These are phyloP conservation scores for Aspergillus affinis DNA, from an alignment of 495 filamentous ascomycete species.

Conservation along the genomic window DNA sequence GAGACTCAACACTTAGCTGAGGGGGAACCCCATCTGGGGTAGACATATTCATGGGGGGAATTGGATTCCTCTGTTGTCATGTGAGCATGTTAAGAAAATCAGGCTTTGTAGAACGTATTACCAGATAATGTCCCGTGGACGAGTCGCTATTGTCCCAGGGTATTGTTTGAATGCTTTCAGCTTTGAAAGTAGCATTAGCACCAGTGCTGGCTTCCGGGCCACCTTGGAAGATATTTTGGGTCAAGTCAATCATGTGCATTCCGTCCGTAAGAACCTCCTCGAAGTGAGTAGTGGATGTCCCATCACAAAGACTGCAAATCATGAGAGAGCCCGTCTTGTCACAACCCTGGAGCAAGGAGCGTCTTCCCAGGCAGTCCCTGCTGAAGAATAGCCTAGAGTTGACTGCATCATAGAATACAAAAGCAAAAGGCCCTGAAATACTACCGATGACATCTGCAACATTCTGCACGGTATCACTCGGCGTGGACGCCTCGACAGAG, in stretches of 20 bases:
- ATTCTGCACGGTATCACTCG: conserved; percentile 27
- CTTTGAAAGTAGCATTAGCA: conserved; percentile 8
- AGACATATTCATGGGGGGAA: conserved; percentile 62
- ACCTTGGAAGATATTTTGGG: conserved; percentile 11
- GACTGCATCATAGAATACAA: conserved; percentile 77
- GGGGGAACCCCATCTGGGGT: conserved; percentile 37
- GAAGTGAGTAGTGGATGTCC: conserved; percentile 53
- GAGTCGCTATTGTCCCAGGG: conserved; percentile 28
- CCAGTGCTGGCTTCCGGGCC: neutral
- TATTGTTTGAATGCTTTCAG: conserved; percentile 34
- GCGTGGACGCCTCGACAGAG: neutral
- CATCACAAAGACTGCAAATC: conserved; percentile 75
- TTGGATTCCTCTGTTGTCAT: conserved; percentile 50
- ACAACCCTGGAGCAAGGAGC: conserved; percentile 67
- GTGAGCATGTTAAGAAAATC: conserved; percentile 4
- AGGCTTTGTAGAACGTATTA: conserved; percentile 26
- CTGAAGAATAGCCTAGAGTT: conserved; percentile 68
- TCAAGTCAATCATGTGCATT: conserved; percentile 64
- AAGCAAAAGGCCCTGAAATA: conserved; percentile 85
- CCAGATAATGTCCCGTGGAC: conserved; percentile 32
- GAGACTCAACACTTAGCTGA: conserved; percentile 46
- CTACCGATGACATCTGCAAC: conserved; percentile 55
- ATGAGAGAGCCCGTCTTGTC: conserved; percentile 51
- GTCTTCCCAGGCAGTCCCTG: conserved; percentile 80
- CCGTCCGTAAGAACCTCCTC: conserved; percentile 81